phyloP scores from a whole-genome alignment of 73 alveolate genomes.

The Paramecium primaurelia region DNA sequence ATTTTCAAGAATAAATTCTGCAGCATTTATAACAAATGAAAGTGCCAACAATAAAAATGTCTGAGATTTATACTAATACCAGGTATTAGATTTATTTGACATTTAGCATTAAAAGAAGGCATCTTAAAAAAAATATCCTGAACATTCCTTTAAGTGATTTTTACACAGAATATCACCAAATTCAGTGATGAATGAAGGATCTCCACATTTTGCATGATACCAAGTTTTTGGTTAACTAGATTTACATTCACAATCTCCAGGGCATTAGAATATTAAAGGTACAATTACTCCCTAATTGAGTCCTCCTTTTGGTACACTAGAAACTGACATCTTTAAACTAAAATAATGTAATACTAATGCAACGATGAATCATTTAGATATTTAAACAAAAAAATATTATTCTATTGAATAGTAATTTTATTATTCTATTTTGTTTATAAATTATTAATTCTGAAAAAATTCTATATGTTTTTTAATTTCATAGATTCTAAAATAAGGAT shows the following conservation, averaged over 20 bases:
- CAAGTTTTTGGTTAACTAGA: neutral
- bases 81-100: neutral
- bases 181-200: neutral
- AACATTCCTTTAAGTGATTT: neutral
- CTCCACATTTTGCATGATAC: neutral
- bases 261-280: neutral
- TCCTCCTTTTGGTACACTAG: neutral
- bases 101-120: neutral
- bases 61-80: too few species aligned
- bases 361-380: too few species aligned
- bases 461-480: too few species aligned
- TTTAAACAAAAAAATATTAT: too few species aligned
- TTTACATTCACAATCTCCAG: neutral
- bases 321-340: neutral
- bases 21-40: neutral
- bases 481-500: too few species aligned
- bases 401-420: too few species aligned
- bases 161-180: neutral
- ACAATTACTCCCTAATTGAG: neutral
- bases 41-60: neutral
- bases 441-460: too few species aligned
- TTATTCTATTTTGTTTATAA: too few species aligned
- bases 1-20: neutral
- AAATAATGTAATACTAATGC: too few species aligned
- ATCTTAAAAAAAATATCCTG: neutral